Evolutionary conservation across 352 stramenopile species (phyloP), one percentile per base, ranked within the genome.

Genomic region (Phytophthora pisi): DNA sequence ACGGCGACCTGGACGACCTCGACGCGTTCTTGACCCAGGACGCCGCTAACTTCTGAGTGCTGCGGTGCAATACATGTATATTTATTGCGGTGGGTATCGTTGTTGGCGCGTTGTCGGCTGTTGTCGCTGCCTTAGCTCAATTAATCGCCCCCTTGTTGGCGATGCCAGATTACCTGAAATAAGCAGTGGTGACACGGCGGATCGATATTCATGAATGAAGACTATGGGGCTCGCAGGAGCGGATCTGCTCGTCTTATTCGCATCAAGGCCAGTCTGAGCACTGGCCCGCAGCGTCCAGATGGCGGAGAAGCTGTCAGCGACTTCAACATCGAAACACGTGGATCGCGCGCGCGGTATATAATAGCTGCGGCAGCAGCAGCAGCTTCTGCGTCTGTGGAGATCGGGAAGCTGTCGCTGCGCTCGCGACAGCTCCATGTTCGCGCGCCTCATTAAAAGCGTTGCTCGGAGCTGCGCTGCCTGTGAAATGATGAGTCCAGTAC

Each of bases 21-120:
- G 85, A 91, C 45, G 71, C 67, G 1, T 91, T 93, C 61, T 64
- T 93, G 1, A 74, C 72, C 1, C 64, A 83, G 16, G 84, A 93
- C 50, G 81, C 72, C 5, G 66, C 68, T 36, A 74, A 80, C 40
- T 85, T 84, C 51, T 91, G 66, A 79, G 40, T 40, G 24, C 7
- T 52, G 15, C 18, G 31, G 52, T 30, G 10, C 8, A 57, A 18
- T 8, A 18, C 38, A 45, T 7, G 15, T 45, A 46, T 70, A 66
- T 63, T 62, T 70, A 67, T 63, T 68, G 42, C 38, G 23, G 11
- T 26, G 18, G 36, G 51, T 56, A 36, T 54, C 28, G 58, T 16
- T 45, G 40, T 2, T 53, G 50, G 28, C 43, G 51, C 43, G 51
- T 58, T 58, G 36, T 45, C 34, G 24, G 26, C 11, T 38, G 31